These are phyloP conservation scores for Leccinum aurantiacum DNA, from an alignment of 768 basidiomycete genomes.

Conservation along the genomic window DNA sequence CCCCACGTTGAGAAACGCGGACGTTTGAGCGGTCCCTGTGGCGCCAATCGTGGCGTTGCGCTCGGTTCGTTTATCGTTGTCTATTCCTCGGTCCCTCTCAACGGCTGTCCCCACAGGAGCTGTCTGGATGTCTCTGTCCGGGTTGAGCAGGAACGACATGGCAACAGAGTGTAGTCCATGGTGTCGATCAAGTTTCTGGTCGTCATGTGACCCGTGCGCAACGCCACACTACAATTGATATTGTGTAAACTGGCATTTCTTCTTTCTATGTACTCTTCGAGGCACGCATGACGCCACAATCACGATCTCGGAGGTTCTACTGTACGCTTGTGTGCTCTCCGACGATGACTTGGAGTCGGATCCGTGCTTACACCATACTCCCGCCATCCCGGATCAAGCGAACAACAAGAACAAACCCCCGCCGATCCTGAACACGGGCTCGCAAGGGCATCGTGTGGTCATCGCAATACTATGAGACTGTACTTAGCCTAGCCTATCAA, in stretches of 20 bases:
- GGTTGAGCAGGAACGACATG: not conserved
- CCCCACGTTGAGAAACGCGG: slow-evolving; percentile 71
- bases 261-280: not conserved
- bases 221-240: no score
- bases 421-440: not conserved
- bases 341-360: not conserved
- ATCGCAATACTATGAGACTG: not conserved
- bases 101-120: not conserved
- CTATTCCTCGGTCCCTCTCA: not conserved
- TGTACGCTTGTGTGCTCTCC: not conserved
- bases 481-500: not conserved
- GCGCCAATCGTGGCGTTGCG: not conserved
- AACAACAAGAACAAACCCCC: not conserved
- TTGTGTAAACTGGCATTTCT: not conserved
- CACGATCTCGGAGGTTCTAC: not conserved
- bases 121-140: not conserved
- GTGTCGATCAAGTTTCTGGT: not conserved
- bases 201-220: not conserved
- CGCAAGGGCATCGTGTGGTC: not conserved
- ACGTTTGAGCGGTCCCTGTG: slow-evolving; percentile 39
- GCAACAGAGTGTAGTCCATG: not conserved
- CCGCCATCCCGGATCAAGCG: not conserved
- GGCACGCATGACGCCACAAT: not conserved
- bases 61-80: not conserved
- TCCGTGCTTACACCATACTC: not conserved